phyloP scores from a whole-genome alignment of 768 basidiomycete species.

The Boletus vermiculosoides region DNA sequence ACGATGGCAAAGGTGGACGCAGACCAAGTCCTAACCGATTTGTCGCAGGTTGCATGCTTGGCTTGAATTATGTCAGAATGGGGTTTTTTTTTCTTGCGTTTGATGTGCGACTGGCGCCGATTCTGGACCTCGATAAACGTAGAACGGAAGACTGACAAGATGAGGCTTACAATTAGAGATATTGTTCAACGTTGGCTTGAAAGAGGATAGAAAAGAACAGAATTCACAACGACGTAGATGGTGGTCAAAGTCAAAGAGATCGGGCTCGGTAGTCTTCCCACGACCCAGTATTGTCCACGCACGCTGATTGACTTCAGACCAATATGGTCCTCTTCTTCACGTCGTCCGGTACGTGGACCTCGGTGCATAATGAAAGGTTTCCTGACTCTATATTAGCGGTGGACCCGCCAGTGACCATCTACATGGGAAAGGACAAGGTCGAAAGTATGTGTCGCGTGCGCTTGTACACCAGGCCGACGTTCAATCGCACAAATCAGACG shows the following conservation, averaged over 20 bases:
- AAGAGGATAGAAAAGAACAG: background rate
- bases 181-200: background rate
- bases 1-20: constrained; percentile 83
- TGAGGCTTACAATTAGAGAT: constrained; percentile 3
- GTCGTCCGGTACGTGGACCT: constrained; percentile 40
- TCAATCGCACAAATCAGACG: constrained; percentile 58
- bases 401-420: constrained; percentile 67
- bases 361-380: background rate
- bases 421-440: constrained; percentile 97
- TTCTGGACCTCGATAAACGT: background rate
- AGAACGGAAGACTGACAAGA: background rate
- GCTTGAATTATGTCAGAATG: background rate
- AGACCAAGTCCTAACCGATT: constrained; percentile 86
- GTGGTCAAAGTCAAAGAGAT: background rate
- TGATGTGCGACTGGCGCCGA: background rate
- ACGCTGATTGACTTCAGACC: background rate
- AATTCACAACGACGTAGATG: background rate
- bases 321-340: constrained; percentile 65
- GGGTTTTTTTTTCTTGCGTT: constrained; percentile 1
- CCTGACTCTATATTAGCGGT: constrained; percentile 39
- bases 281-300: background rate
- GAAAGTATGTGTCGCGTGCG: constrained; percentile 61
- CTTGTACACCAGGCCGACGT: background rate
- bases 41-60: constrained; percentile 59
- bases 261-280: background rate